A percentile compares a stretch with the other conserved stretches of the same genome.
These are phyloP conservation scores for Botrytis squamosa DNA, from an alignment of 2,329 filamentous ascomycete species.

Conservation along the genomic window DNA sequence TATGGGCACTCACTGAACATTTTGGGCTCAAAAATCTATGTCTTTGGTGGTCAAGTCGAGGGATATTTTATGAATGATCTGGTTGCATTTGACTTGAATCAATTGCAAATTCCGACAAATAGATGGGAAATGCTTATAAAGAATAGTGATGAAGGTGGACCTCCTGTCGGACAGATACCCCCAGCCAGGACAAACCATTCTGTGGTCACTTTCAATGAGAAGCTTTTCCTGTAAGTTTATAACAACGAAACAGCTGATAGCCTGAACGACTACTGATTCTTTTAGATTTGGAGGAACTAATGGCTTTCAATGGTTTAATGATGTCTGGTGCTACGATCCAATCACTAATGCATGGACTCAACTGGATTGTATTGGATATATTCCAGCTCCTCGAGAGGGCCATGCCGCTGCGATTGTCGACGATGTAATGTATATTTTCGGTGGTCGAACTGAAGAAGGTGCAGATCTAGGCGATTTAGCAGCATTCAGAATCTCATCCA, in stretches of 20 bases:
- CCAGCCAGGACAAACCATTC: slow-evolving; percentile 94
- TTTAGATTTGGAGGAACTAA: slow-evolving; percentile 93
- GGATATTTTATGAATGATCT: slow-evolving; percentile 98
- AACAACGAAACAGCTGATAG: slow-evolving; percentile 28
- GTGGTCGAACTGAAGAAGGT: slow-evolving; percentile 90
- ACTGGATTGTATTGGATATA: slow-evolving; percentile 95
- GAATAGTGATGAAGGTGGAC: slow-evolving; percentile 63
- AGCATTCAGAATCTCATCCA: slow-evolving; percentile 76
- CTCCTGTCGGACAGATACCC: slow-evolving; percentile 65
- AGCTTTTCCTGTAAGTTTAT: slow-evolving; percentile 76
- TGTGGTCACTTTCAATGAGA: slow-evolving; percentile 87
- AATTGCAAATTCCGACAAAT: slow-evolving; percentile 85
- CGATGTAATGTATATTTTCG: slow-evolving; percentile 99
- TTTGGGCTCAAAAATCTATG: slow-evolving; percentile 91
- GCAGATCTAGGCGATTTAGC: slow-evolving; percentile 90
- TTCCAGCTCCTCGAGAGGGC: slow-evolving; percentile 88
- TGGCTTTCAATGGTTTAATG: slow-evolving; percentile 96
- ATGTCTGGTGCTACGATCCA: slow-evolving; percentile 96
- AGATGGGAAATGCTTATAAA: slow-evolving; percentile 91
- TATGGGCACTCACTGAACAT: slow-evolving; percentile 98
- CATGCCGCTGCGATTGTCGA: slow-evolving; percentile 91
- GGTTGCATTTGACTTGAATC: slow-evolving; percentile 92
- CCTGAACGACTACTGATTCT: slow-evolving; percentile 25
- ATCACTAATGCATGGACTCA: slow-evolving; percentile 79
- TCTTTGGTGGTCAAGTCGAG: slow-evolving; percentile 97